Percentiles rank a stretch among this genome's conserved stretches.
Evolutionary conservation across 139 green algal species (phyloP).

Genomic region (Volvox reticuliferus): DNA sequence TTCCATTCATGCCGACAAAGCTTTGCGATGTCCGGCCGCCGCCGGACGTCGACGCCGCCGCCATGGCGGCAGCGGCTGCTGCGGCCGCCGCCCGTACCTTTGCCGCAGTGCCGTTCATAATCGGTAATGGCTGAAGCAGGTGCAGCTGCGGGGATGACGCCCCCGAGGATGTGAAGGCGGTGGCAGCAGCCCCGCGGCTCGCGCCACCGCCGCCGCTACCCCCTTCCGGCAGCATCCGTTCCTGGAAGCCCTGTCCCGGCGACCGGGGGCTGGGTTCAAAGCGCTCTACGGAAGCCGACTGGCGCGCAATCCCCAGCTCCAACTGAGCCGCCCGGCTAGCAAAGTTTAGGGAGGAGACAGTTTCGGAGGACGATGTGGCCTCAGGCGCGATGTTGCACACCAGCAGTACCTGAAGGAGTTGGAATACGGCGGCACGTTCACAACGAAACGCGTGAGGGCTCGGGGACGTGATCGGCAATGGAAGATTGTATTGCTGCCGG

Average conservation of each 20-base stretch:
- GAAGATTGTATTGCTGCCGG: too few species aligned
- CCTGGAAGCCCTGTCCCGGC: background rate
- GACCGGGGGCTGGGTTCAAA: background rate
- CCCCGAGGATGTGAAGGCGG: background rate
- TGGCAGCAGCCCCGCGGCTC: background rate
- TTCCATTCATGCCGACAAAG: background rate
- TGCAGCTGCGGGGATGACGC: background rate
- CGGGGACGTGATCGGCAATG: too few species aligned
- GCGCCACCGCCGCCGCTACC: background rate
- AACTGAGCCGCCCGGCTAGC: slow-evolving; percentile 66
- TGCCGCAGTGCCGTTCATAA: slow-evolving; percentile 44
- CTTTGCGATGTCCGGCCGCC: background rate
- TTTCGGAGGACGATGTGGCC: slow-evolving; percentile 61
- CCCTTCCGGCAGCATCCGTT: background rate
- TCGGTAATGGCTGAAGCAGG: slow-evolving; percentile 16
- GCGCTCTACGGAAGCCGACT: background rate
- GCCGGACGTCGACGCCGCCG: background rate
- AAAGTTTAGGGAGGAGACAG: slow-evolving; percentile 82
- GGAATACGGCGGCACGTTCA: too few species aligned
- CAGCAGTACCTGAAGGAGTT: slow-evolving; percentile 59
- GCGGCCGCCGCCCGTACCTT: slow-evolving; percentile 35
- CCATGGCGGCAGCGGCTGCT: background rate
- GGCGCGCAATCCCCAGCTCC: background rate
- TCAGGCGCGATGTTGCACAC: slow-evolving; percentile 78
- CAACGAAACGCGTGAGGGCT: too few species aligned